A percentile compares a stretch with the other conserved stretches of the same genome.
Conservation (phyloP, 164 flowering plant species). For the Taxillus chinensis region DNA sequence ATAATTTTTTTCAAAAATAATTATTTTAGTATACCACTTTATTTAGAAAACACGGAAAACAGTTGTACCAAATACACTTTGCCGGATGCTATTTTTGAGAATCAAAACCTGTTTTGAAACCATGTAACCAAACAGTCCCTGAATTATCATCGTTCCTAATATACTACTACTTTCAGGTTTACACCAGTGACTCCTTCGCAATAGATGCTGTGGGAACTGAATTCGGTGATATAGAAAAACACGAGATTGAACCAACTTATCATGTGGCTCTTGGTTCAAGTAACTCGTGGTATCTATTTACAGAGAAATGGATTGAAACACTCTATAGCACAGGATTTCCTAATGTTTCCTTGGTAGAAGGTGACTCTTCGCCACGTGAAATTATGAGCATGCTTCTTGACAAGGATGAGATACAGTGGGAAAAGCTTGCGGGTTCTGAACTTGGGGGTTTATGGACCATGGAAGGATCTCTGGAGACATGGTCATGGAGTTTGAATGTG, state of each 20-base stretch:
- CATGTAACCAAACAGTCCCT: too few species aligned
- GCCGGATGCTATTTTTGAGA: too few species aligned
- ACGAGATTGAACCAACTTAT: constrained; percentile 37
- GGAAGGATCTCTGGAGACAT: constrained; percentile 94
- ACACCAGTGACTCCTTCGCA: constrained; percentile 27
- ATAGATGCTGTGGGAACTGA: constrained; percentile 15
- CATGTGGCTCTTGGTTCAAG: constrained; percentile 92
- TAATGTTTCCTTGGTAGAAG: constrained; percentile 55
- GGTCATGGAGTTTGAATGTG: constrained; percentile 98
- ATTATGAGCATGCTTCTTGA: constrained; percentile 59
- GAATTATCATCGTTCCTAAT: neutral
- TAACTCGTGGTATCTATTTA: constrained; percentile 85
- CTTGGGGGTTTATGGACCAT: constrained; percentile 67
- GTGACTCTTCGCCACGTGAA: constrained; percentile 78
- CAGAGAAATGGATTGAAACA: constrained; percentile 77
- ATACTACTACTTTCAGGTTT: constrained; percentile 22
- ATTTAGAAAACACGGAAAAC: too few species aligned
- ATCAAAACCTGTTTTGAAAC: too few species aligned
- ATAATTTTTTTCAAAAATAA: too few species aligned
- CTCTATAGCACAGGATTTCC: constrained; percentile 81
- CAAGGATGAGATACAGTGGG: constrained; percentile 65
- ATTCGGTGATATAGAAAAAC: constrained; percentile 15
- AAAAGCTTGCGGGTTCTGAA: constrained; percentile 63
- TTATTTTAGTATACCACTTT: too few species aligned
- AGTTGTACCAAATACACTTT: too few species aligned